A percentile compares a stretch with the other conserved stretches of the same genome.
phyloP scores from a whole-genome alignment of 345 rosid species.

The Acer saccharum region DNA sequence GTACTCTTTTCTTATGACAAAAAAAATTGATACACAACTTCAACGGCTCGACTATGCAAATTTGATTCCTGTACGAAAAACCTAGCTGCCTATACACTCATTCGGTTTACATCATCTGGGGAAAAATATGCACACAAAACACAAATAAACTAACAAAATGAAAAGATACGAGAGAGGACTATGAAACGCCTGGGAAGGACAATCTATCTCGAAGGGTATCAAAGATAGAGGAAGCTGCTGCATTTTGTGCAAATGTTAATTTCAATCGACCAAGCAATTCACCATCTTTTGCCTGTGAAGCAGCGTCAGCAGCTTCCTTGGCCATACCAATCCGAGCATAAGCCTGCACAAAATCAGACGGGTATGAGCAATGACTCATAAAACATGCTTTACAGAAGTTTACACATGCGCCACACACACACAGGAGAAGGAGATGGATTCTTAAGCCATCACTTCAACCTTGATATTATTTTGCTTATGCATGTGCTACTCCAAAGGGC shows the following conservation, averaged over 20 bases:
- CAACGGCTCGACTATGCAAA: too few species aligned
- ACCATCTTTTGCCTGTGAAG: conserved; percentile 91
- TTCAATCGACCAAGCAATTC: conserved; percentile 88
- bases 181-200: conserved; percentile 82
- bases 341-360: conserved; percentile 47
- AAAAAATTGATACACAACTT: too few species aligned
- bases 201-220: conserved; percentile 78
- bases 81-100: too few species aligned
- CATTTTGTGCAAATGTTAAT: conserved; percentile 80
- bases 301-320: conserved; percentile 98
- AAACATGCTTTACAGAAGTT: background rate
- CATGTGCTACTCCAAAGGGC: background rate
- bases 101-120: background rate
- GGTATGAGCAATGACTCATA: conserved; percentile 3
- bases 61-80: too few species aligned
- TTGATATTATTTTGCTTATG: background rate
- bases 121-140: conserved; percentile 13
- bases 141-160: background rate
- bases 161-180: conserved; percentile 3
- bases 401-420: background rate
- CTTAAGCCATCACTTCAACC: background rate
- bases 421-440: background rate
- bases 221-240: conserved; percentile 79
- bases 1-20: too few species aligned
- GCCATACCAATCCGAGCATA: conserved; percentile 97